Evolutionary conservation across 768 basidiomycete genomes (phyloP), one percentile per base, ranked within the genome.

Genomic region (Hydnomerulius pinastri): DNA sequence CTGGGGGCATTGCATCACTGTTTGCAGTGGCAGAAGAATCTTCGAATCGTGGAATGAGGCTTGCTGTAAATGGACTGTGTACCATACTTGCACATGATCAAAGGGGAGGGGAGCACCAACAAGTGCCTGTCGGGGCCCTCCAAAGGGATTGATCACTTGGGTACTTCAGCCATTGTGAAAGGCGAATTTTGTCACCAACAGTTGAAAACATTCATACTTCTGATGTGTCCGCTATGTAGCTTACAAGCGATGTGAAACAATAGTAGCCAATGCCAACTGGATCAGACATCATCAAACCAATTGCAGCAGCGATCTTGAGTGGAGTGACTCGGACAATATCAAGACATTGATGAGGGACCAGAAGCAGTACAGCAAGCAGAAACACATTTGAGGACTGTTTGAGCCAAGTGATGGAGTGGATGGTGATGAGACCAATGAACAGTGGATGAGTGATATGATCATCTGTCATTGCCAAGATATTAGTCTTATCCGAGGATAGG

Each of bases 121-220:
- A n/a, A n/a, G n/a, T n/a, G n/a, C n/a, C n/a, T n/a, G n/a, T n/a
- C n/a, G n/a, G n/a, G n/a, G n/a, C n/a, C n/a, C n/a, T n/a, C n/a
- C n/a, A n/a, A n/a, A n/a, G n/a, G n/a, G n/a, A n/a, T n/a, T n/a
- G n/a, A n/a, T n/a, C n/a, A n/a, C n/a, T n/a, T n/a, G n/a, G n/a
- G n/a, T n/a, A n/a, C n/a, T n/a, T n/a, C n/a, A n/a, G 70, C 69
- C 46, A 64, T 56, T 9, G 67, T 71, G 3, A 72, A 52, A 6
- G 66, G 62, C 0, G 67, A 73, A 1, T 66, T 40, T 64, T 68
- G 2, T 59, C 63, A 2, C 25, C 4, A 10, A 38, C 35, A 15
- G n/a, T 23, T 11, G 51, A 13, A 4, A 57, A 27, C 51, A 57
- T 53, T 2, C n/a, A 15, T n/a, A 39, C 47, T 44, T 57, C 40